These are phyloP conservation scores for Gentiana macrophylla DNA, from an alignment of 257 asterid genomes.

Conservation along the genomic window DNA sequence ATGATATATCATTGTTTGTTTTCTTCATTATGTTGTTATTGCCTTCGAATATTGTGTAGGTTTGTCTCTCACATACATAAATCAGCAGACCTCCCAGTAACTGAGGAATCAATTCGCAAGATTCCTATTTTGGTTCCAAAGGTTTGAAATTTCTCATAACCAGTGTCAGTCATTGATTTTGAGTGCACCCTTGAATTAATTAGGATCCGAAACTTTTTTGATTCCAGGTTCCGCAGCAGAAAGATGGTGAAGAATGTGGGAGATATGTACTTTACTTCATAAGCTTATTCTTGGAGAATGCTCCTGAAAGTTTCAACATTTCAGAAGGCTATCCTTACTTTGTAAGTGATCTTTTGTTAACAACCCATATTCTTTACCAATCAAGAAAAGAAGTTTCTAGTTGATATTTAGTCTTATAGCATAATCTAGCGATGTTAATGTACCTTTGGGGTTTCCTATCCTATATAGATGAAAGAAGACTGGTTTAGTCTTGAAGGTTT, in stretches of 20 bases:
- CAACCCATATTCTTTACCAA: no score
- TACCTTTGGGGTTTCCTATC: neutral
- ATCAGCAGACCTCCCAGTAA: slow-evolving; percentile 24
- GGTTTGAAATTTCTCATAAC: slow-evolving; percentile 18
- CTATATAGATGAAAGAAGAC: slow-evolving; percentile 40
- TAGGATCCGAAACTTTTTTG: neutral
- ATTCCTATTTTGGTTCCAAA: slow-evolving; percentile 49
- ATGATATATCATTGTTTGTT: neutral
- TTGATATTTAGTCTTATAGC: no score
- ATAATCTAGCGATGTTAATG: no score
- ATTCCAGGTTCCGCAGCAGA: slow-evolving; percentile 73
- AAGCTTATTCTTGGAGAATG: slow-evolving; percentile 35
- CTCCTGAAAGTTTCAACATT: slow-evolving; percentile 32
- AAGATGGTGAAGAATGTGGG: slow-evolving; percentile 44
- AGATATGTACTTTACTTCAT: slow-evolving; percentile 41
- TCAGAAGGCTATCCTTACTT: slow-evolving; percentile 52
- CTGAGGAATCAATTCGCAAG: slow-evolving; percentile 15
- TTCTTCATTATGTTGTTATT: slow-evolving; percentile 2
- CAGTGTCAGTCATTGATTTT: neutral
- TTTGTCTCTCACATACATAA: slow-evolving; percentile 41
- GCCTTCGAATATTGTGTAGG: slow-evolving; percentile 13
- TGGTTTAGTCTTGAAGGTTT: slow-evolving; percentile 43
- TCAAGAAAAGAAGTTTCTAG: neutral
- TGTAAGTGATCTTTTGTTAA: slow-evolving; percentile 28
- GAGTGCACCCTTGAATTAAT: slow-evolving; percentile 10